A percentile compares a stretch with the other conserved stretches of the same genome.
phyloP scores from a whole-genome alignment of 352 stramenopile genomes.

The Halophytophthora batemanensis region DNA sequence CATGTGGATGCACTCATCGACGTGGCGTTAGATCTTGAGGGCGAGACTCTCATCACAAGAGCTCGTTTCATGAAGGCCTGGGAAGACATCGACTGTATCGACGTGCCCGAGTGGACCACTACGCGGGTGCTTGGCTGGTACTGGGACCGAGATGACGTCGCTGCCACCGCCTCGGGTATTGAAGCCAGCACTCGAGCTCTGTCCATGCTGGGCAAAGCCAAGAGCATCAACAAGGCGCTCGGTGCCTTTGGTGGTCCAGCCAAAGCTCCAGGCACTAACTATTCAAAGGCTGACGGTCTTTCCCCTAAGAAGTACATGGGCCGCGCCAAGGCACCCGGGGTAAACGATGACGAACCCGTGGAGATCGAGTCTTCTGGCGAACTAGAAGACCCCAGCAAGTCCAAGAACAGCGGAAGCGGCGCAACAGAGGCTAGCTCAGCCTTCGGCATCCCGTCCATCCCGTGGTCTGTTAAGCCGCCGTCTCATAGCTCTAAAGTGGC shows the following conservation, averaged over 20 bases:
- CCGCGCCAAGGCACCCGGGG: constrained; percentile 11
- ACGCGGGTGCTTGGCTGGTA: constrained; percentile 54
- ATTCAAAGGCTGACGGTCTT: constrained; percentile 6
- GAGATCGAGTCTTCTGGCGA: constrained; percentile 30
- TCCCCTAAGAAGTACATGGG: constrained; percentile 17
- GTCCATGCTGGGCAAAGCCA: not conserved
- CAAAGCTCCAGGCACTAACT: constrained; percentile 21
- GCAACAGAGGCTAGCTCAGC: constrained; percentile 9
- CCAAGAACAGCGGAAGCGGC: constrained; percentile 3
- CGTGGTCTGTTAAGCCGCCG: constrained; percentile 15
- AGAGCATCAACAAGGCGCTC: constrained; percentile 10
- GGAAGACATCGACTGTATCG: constrained; percentile 32
- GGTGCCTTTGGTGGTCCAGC: constrained; percentile 19
- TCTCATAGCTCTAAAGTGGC: constrained; percentile 21
- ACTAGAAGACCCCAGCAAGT: constrained; percentile 2
- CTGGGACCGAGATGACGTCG: constrained; percentile 38
- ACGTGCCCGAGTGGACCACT: constrained; percentile 38
- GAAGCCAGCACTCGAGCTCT: constrained; percentile 17
- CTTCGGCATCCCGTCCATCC: constrained; percentile 13
- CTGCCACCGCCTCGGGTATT: constrained; percentile 15
- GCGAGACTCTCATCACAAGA: constrained; percentile 30
- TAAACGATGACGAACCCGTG: constrained; percentile 30
- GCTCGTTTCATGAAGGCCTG: constrained; percentile 38
- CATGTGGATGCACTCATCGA: constrained; percentile 58
- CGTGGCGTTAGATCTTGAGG: constrained; percentile 45